Conservation (phyloP, 2,329 filamentous ascomycete species). For the Colletotrichum navitas region DNA sequence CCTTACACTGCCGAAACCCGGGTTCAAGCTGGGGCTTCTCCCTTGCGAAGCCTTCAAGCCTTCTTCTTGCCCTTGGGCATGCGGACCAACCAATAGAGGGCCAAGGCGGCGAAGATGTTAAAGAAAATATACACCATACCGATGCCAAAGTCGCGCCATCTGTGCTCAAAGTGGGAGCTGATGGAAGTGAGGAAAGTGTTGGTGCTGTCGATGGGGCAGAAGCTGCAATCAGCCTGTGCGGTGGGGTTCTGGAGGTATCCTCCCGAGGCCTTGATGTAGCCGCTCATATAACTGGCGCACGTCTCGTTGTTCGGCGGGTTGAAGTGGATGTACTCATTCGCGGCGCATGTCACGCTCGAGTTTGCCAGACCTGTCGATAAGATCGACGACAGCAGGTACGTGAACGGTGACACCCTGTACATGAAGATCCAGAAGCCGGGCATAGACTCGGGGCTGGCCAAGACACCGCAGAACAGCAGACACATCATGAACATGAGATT, state of each 20-base stretch:
- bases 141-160: slow-evolving; percentile 69
- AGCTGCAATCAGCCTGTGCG: slow-evolving; percentile 60
- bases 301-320: slow-evolving; percentile 57
- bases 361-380: slow-evolving; percentile 52
- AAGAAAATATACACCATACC: slow-evolving; percentile 65
- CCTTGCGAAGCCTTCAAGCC: slow-evolving; percentile 1
- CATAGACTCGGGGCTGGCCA: slow-evolving; percentile 67
- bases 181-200: slow-evolving; percentile 55
- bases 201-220: slow-evolving; percentile 53
- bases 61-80: slow-evolving; percentile 48
- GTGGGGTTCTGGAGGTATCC: slow-evolving; percentile 60
- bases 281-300: slow-evolving; percentile 63
- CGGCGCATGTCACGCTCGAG: slow-evolving; percentile 44
- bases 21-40: neutral
- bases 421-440: slow-evolving; percentile 80
- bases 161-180: slow-evolving; percentile 59
- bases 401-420: slow-evolving; percentile 77
- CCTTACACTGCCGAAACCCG: neutral
- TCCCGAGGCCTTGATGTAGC: slow-evolving; percentile 58
- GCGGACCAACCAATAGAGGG: slow-evolving; percentile 61
- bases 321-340: slow-evolving; percentile 66
- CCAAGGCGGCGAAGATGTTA: slow-evolving; percentile 61
- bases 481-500: slow-evolving; percentile 68
- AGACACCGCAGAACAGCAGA: slow-evolving; percentile 71
- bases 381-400: slow-evolving; percentile 75